These are phyloP conservation scores for Krasilnikovozyma curviuscula DNA, from an alignment of 768 basidiomycete genomes.

Conservation along the genomic window DNA sequence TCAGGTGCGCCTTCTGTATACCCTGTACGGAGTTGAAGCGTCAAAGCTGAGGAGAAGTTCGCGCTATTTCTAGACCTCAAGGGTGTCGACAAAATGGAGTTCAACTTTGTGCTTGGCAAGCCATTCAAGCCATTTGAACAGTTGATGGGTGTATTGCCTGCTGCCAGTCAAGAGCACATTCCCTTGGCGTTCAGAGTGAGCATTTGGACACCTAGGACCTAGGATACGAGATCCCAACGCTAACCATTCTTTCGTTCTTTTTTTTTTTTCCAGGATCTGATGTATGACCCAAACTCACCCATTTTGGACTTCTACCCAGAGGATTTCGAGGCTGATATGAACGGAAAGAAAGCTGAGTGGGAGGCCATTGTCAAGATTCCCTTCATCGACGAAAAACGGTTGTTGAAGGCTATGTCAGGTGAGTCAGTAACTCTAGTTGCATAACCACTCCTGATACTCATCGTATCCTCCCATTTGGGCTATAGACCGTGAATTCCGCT, in stretches of 20 bases:
- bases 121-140: constrained; percentile 91
- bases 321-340: constrained; percentile 80
- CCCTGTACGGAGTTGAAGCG: constrained; percentile 1
- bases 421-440: constrained; percentile 25
- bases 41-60: too few relatives aligned
- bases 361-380: constrained; percentile 98
- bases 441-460: too few relatives aligned
- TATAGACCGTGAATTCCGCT: constrained; percentile 53
- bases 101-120: constrained; percentile 63
- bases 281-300: constrained; percentile 63
- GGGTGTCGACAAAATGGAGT: constrained; percentile 55
- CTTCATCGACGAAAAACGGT: constrained; percentile 66
- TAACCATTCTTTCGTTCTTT: neutral
- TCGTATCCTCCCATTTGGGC: neutral
- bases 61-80: constrained; percentile 35
- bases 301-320: constrained; percentile 87
- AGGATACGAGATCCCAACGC: neutral
- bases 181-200: constrained; percentile 65
- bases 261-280: constrained; percentile 48
- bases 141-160: constrained; percentile 91
- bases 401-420: constrained; percentile 70
- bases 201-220: neutral
- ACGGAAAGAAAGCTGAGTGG: constrained; percentile 98
- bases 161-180: constrained; percentile 71
- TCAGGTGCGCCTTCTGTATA: constrained; percentile 41